Conservation (phyloP, 2,329 filamentous ascomycete species). For the Microdochium nivale region DNA sequence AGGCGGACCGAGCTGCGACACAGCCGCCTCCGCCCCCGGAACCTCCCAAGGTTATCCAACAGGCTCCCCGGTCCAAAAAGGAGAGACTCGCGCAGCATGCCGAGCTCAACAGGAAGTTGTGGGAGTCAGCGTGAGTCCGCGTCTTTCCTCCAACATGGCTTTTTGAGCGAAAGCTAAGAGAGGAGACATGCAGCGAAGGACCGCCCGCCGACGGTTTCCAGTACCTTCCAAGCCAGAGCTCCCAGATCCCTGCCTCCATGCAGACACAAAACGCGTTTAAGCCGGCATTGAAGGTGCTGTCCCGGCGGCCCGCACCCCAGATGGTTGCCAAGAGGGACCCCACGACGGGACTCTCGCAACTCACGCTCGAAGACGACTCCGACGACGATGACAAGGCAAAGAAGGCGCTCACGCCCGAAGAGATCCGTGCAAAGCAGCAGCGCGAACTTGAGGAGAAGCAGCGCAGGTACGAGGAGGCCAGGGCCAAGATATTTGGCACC, state of each 20-base stretch:
- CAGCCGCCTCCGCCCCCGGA: slow-evolving; percentile 22
- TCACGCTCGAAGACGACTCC: slow-evolving; percentile 39
- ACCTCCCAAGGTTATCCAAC: slow-evolving; percentile 22
- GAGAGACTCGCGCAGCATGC: slow-evolving; percentile 73
- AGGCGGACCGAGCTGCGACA: slow-evolving; percentile 52
- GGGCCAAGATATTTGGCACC: slow-evolving; percentile 74
- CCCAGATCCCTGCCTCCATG: slow-evolving; percentile 5
- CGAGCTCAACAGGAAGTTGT: slow-evolving; percentile 76
- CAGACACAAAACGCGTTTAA: slow-evolving; percentile 52
- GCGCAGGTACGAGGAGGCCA: slow-evolving; percentile 78
- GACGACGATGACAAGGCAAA: slow-evolving; percentile 59
- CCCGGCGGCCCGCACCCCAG: slow-evolving; percentile 64
- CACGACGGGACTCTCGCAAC: slow-evolving; percentile 35
- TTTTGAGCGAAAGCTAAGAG: slow-evolving; percentile 51
- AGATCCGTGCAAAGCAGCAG: slow-evolving; percentile 70
- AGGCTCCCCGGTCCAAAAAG: slow-evolving; percentile 53
- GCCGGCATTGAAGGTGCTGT: slow-evolving; percentile 74
- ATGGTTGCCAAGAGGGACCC: slow-evolving; percentile 50
- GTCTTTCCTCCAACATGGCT: not conserved
- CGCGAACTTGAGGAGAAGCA: slow-evolving; percentile 83
- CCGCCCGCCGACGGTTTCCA: slow-evolving; percentile 56
- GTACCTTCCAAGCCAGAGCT: slow-evolving; percentile 60
- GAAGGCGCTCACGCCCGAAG: slow-evolving; percentile 60
- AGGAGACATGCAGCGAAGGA: not conserved
- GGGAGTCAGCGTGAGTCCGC: slow-evolving; percentile 71